Evolutionary conservation across 192 early-diverging fungal species (phyloP), one percentile per base, ranked within the genome.

Genomic region (Jimgerdemannia lactiflua): DNA sequence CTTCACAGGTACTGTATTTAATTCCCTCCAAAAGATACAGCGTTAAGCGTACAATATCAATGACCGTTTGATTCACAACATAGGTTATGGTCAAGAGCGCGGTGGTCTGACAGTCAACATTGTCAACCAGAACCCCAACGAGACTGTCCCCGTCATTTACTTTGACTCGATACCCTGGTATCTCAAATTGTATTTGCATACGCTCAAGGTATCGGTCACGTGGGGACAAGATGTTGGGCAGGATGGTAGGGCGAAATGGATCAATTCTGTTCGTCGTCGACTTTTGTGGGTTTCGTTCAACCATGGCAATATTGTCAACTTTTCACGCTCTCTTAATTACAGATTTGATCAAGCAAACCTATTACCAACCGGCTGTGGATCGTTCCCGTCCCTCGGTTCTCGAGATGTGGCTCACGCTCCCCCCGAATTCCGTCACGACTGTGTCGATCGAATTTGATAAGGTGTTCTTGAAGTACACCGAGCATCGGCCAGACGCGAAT

Each of bases 401-500:
- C 65, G 96, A 99, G 77, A 70, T 94, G 19, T 75, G 77, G 11
- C 43, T 96, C 42, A 74, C 73, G 6, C 74, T 99, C 19, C 95
- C 96, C 0, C 78, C 93, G 3, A 79, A 91, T 43, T 91, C 92
- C 8, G 84, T 86, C 43, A 87, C 92, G 7, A 88, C 87, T 7
- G 68, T 98, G 43, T 79, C 88, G 42, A 86, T 96, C 65, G 89
- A 91, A 63, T 97, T 96, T 79, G 98, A 98, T 78, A 95, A 94
- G 78, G 91, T 94, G 3, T 96, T 96, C 73, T 83, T 99, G 67
- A 94, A 95, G 78, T 98, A 98, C 78, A 96, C 95, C 0, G 97
- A 99, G 82, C 95, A 98, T 76, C 94, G 93, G 54, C 97, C 98
- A 3, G 98, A 99, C 79, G 95, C 97, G 18, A 96, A 97, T 81